phyloP scores from a whole-genome alignment of 2,329 filamentous ascomycete genomes.

The Ustilaginoidea virens region DNA sequence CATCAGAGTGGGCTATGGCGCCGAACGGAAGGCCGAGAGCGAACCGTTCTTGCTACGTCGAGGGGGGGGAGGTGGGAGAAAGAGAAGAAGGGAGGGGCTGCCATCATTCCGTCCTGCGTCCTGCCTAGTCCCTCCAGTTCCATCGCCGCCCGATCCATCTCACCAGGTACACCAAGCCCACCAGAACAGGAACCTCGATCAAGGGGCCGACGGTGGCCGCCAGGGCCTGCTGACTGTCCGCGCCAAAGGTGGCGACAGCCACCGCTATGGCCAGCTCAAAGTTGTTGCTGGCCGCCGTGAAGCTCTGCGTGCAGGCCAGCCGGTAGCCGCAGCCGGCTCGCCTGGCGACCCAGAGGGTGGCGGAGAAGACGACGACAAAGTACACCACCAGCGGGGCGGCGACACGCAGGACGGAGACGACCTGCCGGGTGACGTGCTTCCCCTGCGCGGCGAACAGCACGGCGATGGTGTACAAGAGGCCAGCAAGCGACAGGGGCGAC shows the following conservation, averaged over 20 bases:
- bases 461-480: conserved; percentile 73
- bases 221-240: conserved; percentile 63
- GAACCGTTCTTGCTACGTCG: no score
- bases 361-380: conserved; percentile 59
- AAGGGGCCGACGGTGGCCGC: conserved; percentile 73
- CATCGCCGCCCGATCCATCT: conserved; percentile 4
- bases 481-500: conserved; percentile 64
- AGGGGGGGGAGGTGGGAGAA: no score
- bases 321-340: conserved; percentile 62
- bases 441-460: conserved; percentile 78
- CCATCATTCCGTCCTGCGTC: no score
- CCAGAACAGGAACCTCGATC: conserved; percentile 71
- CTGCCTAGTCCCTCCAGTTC: conserved; percentile 3
- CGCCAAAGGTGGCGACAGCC: conserved; percentile 65
- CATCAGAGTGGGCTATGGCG: no score
- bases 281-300: conserved; percentile 84
- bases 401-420: conserved; percentile 69
- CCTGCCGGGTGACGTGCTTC: conserved; percentile 60
- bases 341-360: conserved; percentile 45
- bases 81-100: no score
- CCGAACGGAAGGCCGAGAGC: no score
- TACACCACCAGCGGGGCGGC: conserved; percentile 71
- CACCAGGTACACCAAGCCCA: conserved; percentile 57
- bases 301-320: conserved; percentile 61
- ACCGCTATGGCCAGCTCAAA: conserved; percentile 88